Evolutionary conservation across 1,284 basidiomycete species (phyloP).

Genomic region (Trichosporon faecale): DNA sequence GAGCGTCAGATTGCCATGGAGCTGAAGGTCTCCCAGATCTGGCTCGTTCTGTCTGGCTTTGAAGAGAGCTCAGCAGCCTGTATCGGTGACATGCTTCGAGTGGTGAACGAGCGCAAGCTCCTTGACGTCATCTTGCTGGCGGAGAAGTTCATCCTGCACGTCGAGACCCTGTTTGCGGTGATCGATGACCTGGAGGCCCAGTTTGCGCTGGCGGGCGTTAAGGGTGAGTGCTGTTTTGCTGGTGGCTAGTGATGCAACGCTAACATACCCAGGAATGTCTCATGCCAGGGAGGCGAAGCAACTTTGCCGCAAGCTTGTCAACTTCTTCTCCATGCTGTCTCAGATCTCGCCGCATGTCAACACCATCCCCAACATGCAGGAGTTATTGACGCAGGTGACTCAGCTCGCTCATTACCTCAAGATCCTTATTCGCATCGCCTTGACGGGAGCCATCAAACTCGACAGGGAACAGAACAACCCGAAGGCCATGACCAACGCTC

Average conservation of each 20-base stretch:
- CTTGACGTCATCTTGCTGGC: constrained; percentile 97
- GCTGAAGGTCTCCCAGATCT: constrained; percentile 95
- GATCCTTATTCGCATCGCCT: constrained; percentile 95
- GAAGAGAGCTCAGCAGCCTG: constrained; percentile 99
- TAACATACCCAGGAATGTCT: constrained; percentile 71
- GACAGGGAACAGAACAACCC: constrained; percentile 82
- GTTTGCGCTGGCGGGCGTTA: constrained; percentile 75
- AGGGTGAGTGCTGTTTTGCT: constrained; percentile 60
- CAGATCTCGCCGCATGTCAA: constrained; percentile 55
- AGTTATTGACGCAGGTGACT: constrained; percentile 94
- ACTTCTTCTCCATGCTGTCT: constrained; percentile 86
- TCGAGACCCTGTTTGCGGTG: constrained; percentile 94
- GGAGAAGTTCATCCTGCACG: constrained; percentile 96
- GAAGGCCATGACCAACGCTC: constrained; percentile 81
- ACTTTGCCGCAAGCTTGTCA: constrained; percentile 98
- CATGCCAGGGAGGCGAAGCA: constrained; percentile 97
- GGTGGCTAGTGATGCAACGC: constrained; percentile 10
- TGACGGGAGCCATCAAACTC: constrained; percentile 91
- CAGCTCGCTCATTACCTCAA: constrained; percentile 98
- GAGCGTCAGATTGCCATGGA: constrained; percentile 94
- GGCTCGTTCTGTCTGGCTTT: constrained; percentile 97
- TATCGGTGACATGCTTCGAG: constrained; percentile 96
- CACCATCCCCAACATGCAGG: constrained; percentile 76
- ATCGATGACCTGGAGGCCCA: constrained; percentile 94
- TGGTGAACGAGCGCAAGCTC: constrained; percentile 94